Conservation (phyloP, 495 filamentous ascomycete species). For the Penicillium pancosmium region DNA sequence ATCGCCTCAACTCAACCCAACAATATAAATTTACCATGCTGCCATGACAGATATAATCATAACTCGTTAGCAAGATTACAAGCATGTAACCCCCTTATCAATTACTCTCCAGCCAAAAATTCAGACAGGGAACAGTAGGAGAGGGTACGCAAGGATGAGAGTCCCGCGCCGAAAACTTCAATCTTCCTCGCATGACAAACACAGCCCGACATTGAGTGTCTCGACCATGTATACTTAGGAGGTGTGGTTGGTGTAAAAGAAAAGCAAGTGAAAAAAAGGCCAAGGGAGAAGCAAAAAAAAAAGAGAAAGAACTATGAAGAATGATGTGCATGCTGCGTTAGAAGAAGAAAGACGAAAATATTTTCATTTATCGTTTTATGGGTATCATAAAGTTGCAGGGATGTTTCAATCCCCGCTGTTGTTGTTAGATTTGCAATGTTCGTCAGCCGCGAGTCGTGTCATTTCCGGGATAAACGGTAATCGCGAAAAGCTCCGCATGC, state of each 20-base stretch:
- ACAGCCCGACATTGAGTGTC: constrained; percentile 51
- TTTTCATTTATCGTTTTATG: constrained; percentile 22
- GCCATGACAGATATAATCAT: neutral
- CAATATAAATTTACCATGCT: too few relatives aligned
- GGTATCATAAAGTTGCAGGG: constrained; percentile 19
- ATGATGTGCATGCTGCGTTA: neutral
- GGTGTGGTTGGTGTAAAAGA: constrained; percentile 16
- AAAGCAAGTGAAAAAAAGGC: neutral
- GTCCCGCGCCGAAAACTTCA: constrained; percentile 33
- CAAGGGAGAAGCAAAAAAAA: neutral
- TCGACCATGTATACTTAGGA: constrained; percentile 57
- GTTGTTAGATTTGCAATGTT: constrained; percentile 8
- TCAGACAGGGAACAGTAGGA: constrained; percentile 26
- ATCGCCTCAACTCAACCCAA: neutral
- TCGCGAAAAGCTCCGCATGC: neutral
- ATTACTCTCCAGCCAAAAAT: constrained; percentile 21
- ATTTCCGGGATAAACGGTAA: too few relatives aligned
- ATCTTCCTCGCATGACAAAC: constrained; percentile 57
- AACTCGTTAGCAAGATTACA: neutral
- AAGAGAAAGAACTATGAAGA: neutral
- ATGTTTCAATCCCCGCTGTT: constrained; percentile 8
- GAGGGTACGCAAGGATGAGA: constrained; percentile 35
- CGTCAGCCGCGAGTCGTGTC: constrained; percentile 1
- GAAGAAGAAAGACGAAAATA: neutral
- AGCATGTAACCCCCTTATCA: constrained; percentile 32